A percentile compares a stretch with the other conserved stretches of the same genome.
Conservation (phyloP, 2,329 filamentous ascomycete species). For the Aspergillus alliaceus region DNA sequence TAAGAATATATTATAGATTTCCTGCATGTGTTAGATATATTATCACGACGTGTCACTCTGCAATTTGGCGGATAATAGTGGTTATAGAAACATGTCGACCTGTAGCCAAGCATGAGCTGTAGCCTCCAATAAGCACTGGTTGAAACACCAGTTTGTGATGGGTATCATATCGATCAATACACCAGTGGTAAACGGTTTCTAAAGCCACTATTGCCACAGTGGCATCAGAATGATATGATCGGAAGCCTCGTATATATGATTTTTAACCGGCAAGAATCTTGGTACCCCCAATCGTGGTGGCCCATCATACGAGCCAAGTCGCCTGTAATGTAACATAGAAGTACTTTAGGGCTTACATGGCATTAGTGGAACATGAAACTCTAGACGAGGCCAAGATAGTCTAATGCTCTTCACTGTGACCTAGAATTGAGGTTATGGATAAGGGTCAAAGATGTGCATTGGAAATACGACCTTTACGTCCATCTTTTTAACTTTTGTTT, state of each 20-base stretch:
- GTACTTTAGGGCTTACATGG: too few species aligned
- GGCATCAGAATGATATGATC: background rate
- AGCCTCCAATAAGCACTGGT: too few species aligned
- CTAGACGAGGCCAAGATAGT: background rate
- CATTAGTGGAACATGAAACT: background rate
- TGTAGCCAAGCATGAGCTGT: background rate
- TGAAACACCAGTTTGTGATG: too few species aligned
- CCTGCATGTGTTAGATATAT: too few species aligned
- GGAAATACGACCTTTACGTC: background rate
- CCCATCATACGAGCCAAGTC: background rate
- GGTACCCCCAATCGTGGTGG: background rate
- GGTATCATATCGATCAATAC: background rate
- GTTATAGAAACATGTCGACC: background rate
- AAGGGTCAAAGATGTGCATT: background rate
- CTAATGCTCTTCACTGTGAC: background rate
- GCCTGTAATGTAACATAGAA: too few species aligned
- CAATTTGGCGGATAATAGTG: too few species aligned
- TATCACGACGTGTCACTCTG: too few species aligned
- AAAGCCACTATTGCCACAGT: background rate
- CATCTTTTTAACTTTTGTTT: background rate
- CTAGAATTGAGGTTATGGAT: background rate
- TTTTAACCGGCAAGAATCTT: background rate
- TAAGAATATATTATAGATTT: too few species aligned
- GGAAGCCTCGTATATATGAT: background rate
- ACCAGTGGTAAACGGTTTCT: too few species aligned